Evolutionary conservation across 176 grass and related monocot genomes (phyloP).

Genomic region (Zoysia pacifica): DNA sequence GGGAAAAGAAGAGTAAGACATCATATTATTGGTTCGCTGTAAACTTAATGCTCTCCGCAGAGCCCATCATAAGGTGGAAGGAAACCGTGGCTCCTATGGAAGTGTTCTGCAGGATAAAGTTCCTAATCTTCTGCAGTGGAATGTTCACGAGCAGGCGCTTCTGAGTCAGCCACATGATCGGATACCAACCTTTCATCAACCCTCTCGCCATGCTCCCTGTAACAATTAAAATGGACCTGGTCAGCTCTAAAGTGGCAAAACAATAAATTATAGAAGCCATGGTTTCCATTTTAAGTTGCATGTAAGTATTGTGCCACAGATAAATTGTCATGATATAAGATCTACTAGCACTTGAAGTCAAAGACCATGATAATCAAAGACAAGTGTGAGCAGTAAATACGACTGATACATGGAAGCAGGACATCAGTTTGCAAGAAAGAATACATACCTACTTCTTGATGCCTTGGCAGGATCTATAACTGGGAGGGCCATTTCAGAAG

Average conservation of each 20-base stretch:
- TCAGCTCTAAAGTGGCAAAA: constrained; percentile 9
- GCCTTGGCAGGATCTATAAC: constrained; percentile 79
- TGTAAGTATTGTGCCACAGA: neutral
- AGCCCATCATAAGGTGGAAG: neutral
- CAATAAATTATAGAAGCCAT: neutral
- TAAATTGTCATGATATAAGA: neutral
- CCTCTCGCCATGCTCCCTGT: constrained; percentile 86
- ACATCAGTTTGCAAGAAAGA: neutral
- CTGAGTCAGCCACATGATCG: constrained; percentile 46
- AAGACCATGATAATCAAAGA: neutral
- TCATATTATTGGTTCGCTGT: constrained; percentile 38
- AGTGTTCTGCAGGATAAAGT: neutral
- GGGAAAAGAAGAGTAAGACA: constrained; percentile 33
- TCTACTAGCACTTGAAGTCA: neutral
- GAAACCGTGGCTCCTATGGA: constrained; percentile 25
- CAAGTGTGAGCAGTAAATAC: neutral
- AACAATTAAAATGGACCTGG: neutral
- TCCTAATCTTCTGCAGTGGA: constrained; percentile 51
- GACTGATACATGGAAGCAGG: neutral
- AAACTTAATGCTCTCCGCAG: constrained; percentile 43
- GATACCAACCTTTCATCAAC: constrained; percentile 78
- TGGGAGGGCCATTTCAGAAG: constrained; percentile 65
- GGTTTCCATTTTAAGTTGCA: neutral
- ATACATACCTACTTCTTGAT: constrained; percentile 73
- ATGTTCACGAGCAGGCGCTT: constrained; percentile 41